Evolutionary conservation across 208 protist species (phyloP), one percentile per base, ranked within the genome.

Genomic region (Acanthamoeba lenticulata): DNA sequence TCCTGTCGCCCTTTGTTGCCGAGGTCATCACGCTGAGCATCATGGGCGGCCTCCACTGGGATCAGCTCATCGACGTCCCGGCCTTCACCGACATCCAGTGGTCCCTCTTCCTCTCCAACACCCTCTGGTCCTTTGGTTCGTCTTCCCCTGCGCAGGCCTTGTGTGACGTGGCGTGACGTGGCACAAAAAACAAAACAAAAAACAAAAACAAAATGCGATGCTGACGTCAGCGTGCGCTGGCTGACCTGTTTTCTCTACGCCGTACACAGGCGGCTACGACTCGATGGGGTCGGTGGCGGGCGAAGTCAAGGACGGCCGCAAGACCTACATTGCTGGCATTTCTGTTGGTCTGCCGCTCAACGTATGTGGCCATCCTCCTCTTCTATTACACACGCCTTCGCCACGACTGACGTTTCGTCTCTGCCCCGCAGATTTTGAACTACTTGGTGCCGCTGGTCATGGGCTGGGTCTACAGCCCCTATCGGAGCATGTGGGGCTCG

Each of bases 231-330:
- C 52, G 52, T 27, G 52, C 21, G 21, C 21, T 21, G 21, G 15
- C 52, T 11, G 21, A 60, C 15, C 52, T 60, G 11, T 60, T 21
- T 60, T 11, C 21, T 21, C 21, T 21, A 60, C 52, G 21, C 11
- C 21, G 11, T 60, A 60, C 21, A 21, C 21, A 44, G 81, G 47
- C 36, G 81, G 81, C 47, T 89, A 44, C 21, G 81, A 89, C 47
- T 44, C n/a, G 45, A 67, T 89, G 81, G 81, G 81, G 1, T 29
- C 52, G 19, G n/a, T 89, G 29, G 81, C 81, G 2, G 81, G 81
- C 9, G 81, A 89, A 27, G 81, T 89, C 11, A 62, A 89, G 81
- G 81, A 42, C n/a, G 81, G 81, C 13, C 81, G 81, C 42, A 29
- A 42, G 27, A 67, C 81, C 81, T 89, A 67, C 32, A 89, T 89